Evolutionary conservation across 306 rosid species (phyloP).

Genomic region (Rosa chinensis): DNA sequence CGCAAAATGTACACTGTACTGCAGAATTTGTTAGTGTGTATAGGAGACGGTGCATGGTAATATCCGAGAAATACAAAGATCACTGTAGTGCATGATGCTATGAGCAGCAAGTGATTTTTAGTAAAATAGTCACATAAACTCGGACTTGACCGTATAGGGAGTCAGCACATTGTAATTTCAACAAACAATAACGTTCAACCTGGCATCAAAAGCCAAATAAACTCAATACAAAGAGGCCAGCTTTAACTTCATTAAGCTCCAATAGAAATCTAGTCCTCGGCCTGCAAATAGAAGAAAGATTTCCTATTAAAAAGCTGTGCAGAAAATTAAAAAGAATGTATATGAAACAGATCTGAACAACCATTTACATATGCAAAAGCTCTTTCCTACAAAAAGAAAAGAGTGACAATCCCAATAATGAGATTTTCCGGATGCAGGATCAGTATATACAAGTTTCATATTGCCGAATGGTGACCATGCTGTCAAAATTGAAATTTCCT

Average conservation of each 20-base stretch:
- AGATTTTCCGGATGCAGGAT: not conserved
- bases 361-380: not conserved
- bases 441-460: not conserved
- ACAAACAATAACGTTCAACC: not conserved
- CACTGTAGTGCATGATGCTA: not conserved
- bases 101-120: not conserved
- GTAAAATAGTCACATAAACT: not conserved
- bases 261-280: conserved; percentile 4
- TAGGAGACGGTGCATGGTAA: too few relatives aligned
- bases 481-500: not conserved
- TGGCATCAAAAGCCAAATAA: not conserved
- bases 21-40: too few relatives aligned
- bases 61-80: not conserved
- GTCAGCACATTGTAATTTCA: not conserved
- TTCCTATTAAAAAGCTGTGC: not conserved
- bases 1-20: not conserved
- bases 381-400: not conserved
- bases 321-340: too few relatives aligned
- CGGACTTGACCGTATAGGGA: not conserved
- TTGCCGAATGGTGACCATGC: not conserved
- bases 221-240: not conserved
- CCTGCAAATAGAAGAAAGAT: not conserved
- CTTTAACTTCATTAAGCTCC: not conserved
- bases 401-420: not conserved
- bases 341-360: not conserved